phyloP scores from a whole-genome alignment of 1,139 yeast genomes.

The Eremothecium coryli region DNA sequence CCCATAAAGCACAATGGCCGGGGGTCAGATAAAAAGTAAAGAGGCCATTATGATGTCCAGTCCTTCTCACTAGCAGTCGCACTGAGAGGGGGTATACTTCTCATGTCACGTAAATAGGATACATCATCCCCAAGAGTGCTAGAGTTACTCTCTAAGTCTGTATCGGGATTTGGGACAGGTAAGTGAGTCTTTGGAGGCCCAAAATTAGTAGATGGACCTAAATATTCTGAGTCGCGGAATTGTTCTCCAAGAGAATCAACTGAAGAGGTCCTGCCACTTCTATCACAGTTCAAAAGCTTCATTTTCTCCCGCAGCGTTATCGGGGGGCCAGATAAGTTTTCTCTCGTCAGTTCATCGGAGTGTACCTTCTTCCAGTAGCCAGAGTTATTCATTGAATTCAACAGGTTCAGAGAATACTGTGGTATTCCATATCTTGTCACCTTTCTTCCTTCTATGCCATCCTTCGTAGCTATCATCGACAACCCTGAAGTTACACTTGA shows the following conservation, averaged over 20 bases:
- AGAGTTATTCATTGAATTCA: constrained; percentile 27
- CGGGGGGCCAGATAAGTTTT: constrained; percentile 21
- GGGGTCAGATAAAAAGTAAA: too few species aligned
- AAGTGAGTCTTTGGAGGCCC: constrained; percentile 1
- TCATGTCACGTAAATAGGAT: constrained; percentile 19
- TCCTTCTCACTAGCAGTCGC: constrained; percentile 11
- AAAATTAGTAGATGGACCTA: background rate
- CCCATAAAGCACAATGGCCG: too few species aligned
- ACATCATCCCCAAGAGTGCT: constrained; percentile 27
- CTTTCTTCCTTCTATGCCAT: constrained; percentile 58
- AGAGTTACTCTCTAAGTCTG: constrained; percentile 21
- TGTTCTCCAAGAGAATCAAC: constrained; percentile 1
- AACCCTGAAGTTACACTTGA: constrained; percentile 56
- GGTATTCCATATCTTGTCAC: constrained; percentile 41
- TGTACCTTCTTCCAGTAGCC: constrained; percentile 12
- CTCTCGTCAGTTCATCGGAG: constrained; percentile 8
- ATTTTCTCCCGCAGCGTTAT: constrained; percentile 26
- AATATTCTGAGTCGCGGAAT: background rate
- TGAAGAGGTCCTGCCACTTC: constrained; percentile 2
- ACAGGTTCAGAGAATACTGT: constrained; percentile 29
- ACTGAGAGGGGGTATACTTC: constrained; percentile 14
- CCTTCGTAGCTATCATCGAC: constrained; percentile 65
- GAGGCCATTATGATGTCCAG: background rate
- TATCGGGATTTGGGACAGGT: constrained; percentile 6
- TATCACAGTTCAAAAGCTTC: constrained; percentile 20